Conservation (phyloP, 768 basidiomycete species). For the Gelatoporia subvermispora region DNA sequence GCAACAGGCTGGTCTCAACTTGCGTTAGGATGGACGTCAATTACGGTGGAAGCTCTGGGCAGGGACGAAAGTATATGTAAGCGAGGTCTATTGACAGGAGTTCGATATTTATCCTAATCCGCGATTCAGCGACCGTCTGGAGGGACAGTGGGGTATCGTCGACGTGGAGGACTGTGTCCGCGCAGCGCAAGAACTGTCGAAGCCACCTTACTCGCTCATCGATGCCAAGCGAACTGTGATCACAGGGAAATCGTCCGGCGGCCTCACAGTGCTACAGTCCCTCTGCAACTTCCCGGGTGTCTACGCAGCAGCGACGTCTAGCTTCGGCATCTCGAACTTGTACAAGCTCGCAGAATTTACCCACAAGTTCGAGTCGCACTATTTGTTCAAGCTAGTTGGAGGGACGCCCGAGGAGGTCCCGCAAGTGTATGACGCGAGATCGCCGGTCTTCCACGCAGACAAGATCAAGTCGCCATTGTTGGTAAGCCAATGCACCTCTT, state of each 20-base stretch:
- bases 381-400: conserved; percentile 60
- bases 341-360: conserved; percentile 51
- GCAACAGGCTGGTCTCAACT: neutral
- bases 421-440: conserved; percentile 52
- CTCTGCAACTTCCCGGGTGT: conserved; percentile 38
- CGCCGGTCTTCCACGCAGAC: conserved; percentile 57
- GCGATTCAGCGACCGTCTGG: conserved; percentile 42
- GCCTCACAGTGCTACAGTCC: conserved; percentile 57
- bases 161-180: conserved; percentile 65
- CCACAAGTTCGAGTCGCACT: conserved; percentile 67
- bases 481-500: conserved; percentile 34
- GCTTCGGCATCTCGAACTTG: conserved; percentile 70
- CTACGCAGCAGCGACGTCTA: conserved; percentile 60
- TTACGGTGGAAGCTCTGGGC: conserved; percentile 71
- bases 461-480: conserved; percentile 60
- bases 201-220: conserved; percentile 44
- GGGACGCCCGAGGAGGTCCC: conserved; percentile 49
- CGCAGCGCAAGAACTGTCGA: conserved; percentile 47
- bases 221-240: conserved; percentile 63
- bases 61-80: conserved; percentile 61
- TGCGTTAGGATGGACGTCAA: conserved; percentile 62
- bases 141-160: conserved; percentile 66
- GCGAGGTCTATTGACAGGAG: conserved; percentile 1
- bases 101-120: neutral
- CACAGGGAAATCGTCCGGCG: conserved; percentile 71